Base-by-base conservation (phyloP, 768 basidiomycete genomes). In the Pulveroboletus frians region DNA sequence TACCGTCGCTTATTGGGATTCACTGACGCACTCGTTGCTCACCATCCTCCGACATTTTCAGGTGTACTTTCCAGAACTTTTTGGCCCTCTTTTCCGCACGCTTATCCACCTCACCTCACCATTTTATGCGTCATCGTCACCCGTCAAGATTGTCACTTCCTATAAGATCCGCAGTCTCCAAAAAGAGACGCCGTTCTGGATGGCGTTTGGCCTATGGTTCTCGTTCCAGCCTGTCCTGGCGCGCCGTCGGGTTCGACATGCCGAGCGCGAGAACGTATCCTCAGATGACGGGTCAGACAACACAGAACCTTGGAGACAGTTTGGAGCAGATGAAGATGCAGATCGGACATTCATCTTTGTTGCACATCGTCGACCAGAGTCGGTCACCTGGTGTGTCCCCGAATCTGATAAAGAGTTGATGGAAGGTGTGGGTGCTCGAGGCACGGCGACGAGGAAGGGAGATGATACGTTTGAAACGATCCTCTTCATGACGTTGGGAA, bases 11-110 rank as follows among this genome's bases (percentile, higher is more conserved):
- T 35, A 6, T 17, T 35, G 32, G 27, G n/a, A 47, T 10, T 46
- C 21, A 14, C 14, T 31, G 17, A 10, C 15, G n/a, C 4, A 3
- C 26, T 2, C 30, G 6, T 30, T 9, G 17, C 17, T 50, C 27
- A 30, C 30, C 37, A n/a, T 9, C 26, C 43, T 42, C n/a, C 20
- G 40, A 47, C 5, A 29, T 43, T 26, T 49, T 9, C 55, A 92
- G 86, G 79, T 94, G 11, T 94, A 94, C 67, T 93, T 93, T 60
- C 87, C 88, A 0, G 80, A 88, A 50, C 77, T 94, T 1, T 73
- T 90, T 10, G 86, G 81, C 0, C 86, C 86, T 5, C 77, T 94
- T 15, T 70, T 94, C 17, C 79, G 84, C 3, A 81, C 85, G 2
- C 73, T 94, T 11, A 69, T 95, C 3, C 77, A 85, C 18, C 72